phyloP scores from a whole-genome alignment of 106 monocot species.

The Narthecium ossifragum region DNA sequence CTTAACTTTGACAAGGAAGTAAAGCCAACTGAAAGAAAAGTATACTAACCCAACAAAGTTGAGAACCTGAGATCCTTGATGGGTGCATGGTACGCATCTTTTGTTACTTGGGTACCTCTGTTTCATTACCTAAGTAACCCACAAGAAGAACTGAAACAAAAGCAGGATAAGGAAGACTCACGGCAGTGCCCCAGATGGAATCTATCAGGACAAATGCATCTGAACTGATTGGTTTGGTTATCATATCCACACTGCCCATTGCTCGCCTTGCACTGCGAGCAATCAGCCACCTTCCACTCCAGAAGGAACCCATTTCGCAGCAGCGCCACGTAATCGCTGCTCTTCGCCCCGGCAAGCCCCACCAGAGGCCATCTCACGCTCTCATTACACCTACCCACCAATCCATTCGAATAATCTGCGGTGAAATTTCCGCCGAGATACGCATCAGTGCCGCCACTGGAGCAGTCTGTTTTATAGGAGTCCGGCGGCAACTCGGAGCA shows the following conservation, averaged over 20 bases:
- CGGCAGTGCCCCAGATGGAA: constrained; percentile 13
- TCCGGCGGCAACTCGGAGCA: not conserved
- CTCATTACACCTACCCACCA: not conserved
- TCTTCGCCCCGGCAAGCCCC: not conserved
- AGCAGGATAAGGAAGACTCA: constrained; percentile 4
- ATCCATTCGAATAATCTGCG: not conserved
- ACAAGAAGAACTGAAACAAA: not conserved
- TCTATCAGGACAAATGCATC: constrained; percentile 26
- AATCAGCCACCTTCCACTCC: constrained; percentile 10
- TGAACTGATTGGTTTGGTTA: constrained; percentile 1
- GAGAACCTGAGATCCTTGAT: no score
- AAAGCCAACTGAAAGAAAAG: no score
- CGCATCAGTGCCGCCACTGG: not conserved
- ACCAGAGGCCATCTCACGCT: constrained; percentile 4
- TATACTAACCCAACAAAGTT: no score
- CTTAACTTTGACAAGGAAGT: no score
- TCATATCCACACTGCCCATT: constrained; percentile 26
- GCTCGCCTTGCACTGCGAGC: constrained; percentile 17
- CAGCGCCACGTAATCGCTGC: constrained; percentile 4
- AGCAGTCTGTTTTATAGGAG: constrained; percentile 3
- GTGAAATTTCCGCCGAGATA: not conserved
- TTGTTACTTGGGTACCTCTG: no score
- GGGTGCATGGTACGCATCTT: no score
- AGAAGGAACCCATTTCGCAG: constrained; percentile 16
- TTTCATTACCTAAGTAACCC: not conserved